Conservation (phyloP, 2,329 filamentous ascomycete species). For the Verticillium longisporum region DNA sequence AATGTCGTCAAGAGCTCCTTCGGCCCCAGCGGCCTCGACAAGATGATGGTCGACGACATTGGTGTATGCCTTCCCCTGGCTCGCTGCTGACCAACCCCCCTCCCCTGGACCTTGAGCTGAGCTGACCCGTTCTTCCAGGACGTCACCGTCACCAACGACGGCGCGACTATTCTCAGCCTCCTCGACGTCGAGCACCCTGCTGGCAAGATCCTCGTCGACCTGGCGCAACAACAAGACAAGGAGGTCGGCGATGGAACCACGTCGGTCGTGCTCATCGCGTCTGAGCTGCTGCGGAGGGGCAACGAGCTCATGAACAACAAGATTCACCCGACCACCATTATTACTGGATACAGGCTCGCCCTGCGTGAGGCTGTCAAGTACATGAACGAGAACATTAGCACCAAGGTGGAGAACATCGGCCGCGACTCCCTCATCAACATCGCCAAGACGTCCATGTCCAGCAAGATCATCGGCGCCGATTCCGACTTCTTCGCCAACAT, state of each 20-base stretch:
- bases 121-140: constrained; percentile 50
- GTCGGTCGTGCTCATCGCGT: constrained; percentile 91
- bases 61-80: constrained; percentile 52
- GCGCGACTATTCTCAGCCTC: constrained; percentile 90
- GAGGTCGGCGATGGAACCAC: constrained; percentile 98
- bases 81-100: constrained; percentile 9
- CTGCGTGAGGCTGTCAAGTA: constrained; percentile 96
- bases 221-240: constrained; percentile 98
- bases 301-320: constrained; percentile 99
- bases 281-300: constrained; percentile 84
- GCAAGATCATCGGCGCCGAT: constrained; percentile 95
- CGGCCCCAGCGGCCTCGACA: constrained; percentile 91
- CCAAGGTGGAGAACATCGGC: constrained; percentile 87
- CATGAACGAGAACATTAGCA: constrained; percentile 97
- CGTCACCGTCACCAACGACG: constrained; percentile 98
- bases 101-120: constrained; percentile 10
- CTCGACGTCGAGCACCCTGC: constrained; percentile 97
- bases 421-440: constrained; percentile 89
- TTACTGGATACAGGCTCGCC: constrained; percentile 93
- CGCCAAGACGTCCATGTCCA: constrained; percentile 98
- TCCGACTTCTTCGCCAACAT: constrained; percentile 96
- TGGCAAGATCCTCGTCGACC: constrained; percentile 94
- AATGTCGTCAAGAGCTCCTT: constrained; percentile 99
- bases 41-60: constrained; percentile 99
- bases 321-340: constrained; percentile 99